Conservation (phyloP, 2,329 filamentous ascomycete genomes). For the Cryphonectria radicalis region DNA sequence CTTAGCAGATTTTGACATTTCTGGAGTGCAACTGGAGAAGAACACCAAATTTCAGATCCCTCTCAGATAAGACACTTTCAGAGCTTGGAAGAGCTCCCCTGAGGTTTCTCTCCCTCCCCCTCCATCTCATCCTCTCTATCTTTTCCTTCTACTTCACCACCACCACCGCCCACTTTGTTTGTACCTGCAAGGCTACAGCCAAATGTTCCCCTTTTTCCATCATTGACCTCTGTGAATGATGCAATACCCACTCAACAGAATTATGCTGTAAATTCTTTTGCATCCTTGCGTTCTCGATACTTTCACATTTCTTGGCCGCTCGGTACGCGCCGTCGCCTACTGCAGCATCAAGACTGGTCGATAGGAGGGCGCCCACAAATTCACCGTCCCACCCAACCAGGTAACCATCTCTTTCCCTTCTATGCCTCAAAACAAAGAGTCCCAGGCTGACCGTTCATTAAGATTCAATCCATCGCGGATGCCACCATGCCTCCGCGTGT, state of each 20-base stretch:
- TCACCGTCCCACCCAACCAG: background rate
- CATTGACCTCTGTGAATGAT: background rate
- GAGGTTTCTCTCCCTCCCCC: too few relatives aligned
- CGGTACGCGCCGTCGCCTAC: background rate
- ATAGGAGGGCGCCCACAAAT: background rate
- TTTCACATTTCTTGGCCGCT: background rate
- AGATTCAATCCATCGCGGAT: background rate
- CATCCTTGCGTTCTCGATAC: background rate
- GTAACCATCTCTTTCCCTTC: background rate
- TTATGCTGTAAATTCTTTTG: background rate
- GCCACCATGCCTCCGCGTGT: conserved; percentile 17
- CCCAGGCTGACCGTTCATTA: background rate
- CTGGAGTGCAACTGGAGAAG: conserved; percentile 19
- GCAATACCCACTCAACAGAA: background rate
- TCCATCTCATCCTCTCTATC: background rate
- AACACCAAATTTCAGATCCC: background rate
- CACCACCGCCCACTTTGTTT: background rate
- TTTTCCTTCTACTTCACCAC: background rate
- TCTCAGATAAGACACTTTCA: background rate
- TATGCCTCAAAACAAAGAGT: background rate
- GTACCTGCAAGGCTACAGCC: background rate
- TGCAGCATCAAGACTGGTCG: background rate
- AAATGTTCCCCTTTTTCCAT: background rate
- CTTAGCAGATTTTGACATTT: conserved; percentile 25
- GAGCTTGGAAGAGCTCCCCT: background rate